Conservation (phyloP, 805 yeast species). For the Candida yuanshanica region DNA sequence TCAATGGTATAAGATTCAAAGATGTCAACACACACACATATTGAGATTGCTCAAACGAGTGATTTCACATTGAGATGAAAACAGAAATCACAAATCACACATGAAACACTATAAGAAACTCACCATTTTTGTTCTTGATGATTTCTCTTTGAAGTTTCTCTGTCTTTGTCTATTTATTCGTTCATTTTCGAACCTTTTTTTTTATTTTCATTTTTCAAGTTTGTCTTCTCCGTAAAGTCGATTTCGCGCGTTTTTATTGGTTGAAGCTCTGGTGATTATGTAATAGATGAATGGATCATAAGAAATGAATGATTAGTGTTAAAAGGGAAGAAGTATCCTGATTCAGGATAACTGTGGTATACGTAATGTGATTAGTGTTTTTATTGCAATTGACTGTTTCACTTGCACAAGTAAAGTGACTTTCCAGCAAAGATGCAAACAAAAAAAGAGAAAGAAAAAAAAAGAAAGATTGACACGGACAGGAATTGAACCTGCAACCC, state of each 20-base stretch:
- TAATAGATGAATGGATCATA: not conserved
- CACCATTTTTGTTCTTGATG: not conserved
- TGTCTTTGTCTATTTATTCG: not conserved
- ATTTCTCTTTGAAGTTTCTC: not conserved
- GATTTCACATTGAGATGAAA: not conserved
- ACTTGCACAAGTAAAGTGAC: not conserved
- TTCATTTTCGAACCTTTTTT: not conserved
- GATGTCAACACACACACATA: no score
- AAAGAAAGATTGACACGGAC: slow-evolving; percentile 59
- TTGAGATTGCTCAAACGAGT: no score
- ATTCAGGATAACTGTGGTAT: no score
- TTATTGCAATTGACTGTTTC: no score
- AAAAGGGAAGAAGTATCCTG: no score
- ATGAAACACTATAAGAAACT: not conserved
- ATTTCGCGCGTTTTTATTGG: slow-evolving; percentile 14
- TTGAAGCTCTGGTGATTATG: slow-evolving; percentile 3
- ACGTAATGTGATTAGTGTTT: no score
- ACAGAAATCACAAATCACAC: not conserved
- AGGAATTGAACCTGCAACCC: slow-evolving; percentile 87
- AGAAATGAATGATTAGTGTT: not conserved
- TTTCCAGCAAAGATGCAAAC: not conserved
- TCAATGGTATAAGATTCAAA: no score
- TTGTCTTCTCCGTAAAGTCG: slow-evolving; percentile 11
- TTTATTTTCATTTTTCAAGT: slow-evolving; percentile 6
- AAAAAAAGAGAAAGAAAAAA: slow-evolving; percentile 16